Percentiles rank a stretch among this genome's conserved stretches.
Conservation (phyloP, 2,329 filamentous ascomycete species). For the Ascochyta clinopodiicola region DNA sequence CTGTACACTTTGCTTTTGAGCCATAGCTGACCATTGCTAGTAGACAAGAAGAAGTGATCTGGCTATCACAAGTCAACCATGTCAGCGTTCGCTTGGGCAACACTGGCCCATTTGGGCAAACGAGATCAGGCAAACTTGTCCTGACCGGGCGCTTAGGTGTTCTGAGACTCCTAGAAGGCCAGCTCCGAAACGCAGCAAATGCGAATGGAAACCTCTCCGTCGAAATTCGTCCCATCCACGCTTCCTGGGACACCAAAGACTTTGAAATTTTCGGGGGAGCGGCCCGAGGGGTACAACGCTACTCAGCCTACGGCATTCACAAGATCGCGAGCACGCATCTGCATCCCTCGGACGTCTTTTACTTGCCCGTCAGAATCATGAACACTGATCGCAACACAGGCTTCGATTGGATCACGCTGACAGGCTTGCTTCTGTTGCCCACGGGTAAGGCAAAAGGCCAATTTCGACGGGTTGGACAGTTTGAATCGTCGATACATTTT, state of each 20-base stretch:
- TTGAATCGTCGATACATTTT: neutral
- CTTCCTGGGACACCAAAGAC: neutral
- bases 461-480: neutral
- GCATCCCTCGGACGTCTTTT: neutral
- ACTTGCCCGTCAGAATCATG: neutral
- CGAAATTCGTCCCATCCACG: neutral
- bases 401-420: neutral
- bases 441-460: neutral
- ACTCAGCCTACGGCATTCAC: neutral
- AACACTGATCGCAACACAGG: too few relatives aligned
- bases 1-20: too few relatives aligned
- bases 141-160: neutral
- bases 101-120: neutral
- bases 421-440: neutral
- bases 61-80: neutral
- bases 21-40: neutral
- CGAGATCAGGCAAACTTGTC: neutral
- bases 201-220: too few relatives aligned
- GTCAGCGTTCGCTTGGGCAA: neutral
- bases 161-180: neutral
- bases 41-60: neutral
- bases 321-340: neutral
- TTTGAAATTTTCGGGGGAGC: neutral
- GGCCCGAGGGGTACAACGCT: neutral
- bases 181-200: too few relatives aligned